phyloP scores from a whole-genome alignment of 73 alveolate species.

The Blepharisma japonicum region DNA sequence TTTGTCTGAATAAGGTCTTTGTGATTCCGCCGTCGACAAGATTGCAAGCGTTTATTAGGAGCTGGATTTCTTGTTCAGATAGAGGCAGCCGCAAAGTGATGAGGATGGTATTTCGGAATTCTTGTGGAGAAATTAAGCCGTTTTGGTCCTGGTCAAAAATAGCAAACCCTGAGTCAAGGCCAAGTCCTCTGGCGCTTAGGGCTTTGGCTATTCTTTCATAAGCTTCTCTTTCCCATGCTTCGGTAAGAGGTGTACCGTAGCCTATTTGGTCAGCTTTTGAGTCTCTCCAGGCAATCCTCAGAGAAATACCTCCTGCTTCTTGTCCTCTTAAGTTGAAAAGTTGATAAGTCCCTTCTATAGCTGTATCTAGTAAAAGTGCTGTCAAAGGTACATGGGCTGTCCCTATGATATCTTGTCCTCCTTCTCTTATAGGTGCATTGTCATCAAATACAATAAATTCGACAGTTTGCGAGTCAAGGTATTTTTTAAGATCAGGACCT shows the following conservation, averaged over 20 bases:
- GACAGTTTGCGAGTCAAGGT: constrained; percentile 65
- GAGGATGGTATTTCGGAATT: constrained; percentile 34
- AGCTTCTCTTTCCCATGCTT: constrained; percentile 42
- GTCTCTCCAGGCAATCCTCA: constrained; percentile 60
- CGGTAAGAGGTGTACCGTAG: constrained; percentile 40
- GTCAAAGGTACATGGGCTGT: constrained; percentile 68
- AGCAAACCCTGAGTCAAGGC: constrained; percentile 39
- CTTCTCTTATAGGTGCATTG: constrained; percentile 75
- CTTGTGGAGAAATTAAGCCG: constrained; percentile 35
- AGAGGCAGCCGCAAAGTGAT: constrained; percentile 20
- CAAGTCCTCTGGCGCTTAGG: constrained; percentile 43
- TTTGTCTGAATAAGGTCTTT: constrained; percentile 10
- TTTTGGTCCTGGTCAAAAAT: constrained; percentile 47
- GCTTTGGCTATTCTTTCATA: constrained; percentile 32
- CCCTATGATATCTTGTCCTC: constrained; percentile 85
- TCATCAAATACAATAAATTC: constrained; percentile 83
- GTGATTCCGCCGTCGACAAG: constrained; percentile 29
- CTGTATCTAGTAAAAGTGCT: constrained; percentile 55
- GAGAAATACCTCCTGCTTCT: constrained; percentile 61
- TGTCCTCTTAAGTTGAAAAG: constrained; percentile 52
- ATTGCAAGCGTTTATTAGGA: constrained; percentile 17
- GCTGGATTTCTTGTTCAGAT: constrained; percentile 29
- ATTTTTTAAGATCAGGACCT: constrained; percentile 62
- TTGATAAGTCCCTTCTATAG: constrained; percentile 65
- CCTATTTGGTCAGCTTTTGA: constrained; percentile 32